phyloP scores from a whole-genome alignment of 306 rosid genomes.

The Acacia confusa region DNA sequence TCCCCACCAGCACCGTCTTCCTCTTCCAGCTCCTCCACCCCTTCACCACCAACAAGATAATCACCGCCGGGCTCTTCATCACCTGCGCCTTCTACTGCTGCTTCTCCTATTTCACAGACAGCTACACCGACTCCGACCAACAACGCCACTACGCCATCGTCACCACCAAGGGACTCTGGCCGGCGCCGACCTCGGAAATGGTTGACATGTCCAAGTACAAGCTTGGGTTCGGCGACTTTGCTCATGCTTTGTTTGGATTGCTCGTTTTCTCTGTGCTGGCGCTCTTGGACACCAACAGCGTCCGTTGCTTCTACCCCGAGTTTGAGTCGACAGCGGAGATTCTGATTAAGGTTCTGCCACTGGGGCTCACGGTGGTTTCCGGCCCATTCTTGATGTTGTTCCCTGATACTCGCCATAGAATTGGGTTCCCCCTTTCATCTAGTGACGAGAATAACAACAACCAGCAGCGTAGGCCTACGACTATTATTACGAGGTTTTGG shows the following conservation, averaged over 20 bases:
- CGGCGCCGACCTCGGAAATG: slow-evolving; percentile 37
- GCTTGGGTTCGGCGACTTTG: slow-evolving; percentile 61
- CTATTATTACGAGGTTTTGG: no score
- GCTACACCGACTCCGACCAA: slow-evolving; percentile 54
- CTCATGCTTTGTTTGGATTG: slow-evolving; percentile 55
- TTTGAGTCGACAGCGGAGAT: slow-evolving; percentile 44
- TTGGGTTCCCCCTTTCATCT: slow-evolving; percentile 55
- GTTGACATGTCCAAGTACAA: slow-evolving; percentile 46
- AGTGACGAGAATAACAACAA: not conserved
- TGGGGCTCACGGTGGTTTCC: slow-evolving; percentile 48
- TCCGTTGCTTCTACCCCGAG: slow-evolving; percentile 61
- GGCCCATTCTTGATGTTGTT: slow-evolving; percentile 50
- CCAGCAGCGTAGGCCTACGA: no score
- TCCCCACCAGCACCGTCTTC: slow-evolving; percentile 87
- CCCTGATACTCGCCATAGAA: slow-evolving; percentile 75
- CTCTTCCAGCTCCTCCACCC: slow-evolving; percentile 69
- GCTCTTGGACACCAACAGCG: slow-evolving; percentile 58
- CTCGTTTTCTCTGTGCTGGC: slow-evolving; percentile 57
- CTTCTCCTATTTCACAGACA: slow-evolving; percentile 75
- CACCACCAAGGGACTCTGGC: slow-evolving; percentile 64
- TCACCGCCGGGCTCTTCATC: slow-evolving; percentile 35
- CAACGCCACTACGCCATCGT: slow-evolving; percentile 52
- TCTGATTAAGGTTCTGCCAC: slow-evolving; percentile 59
- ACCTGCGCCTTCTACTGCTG: slow-evolving; percentile 53
- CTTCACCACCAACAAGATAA: slow-evolving; percentile 48